These are phyloP conservation scores for Coemansia sp. DNA, from an alignment of 192 early-diverging fungal genomes.

Conservation along the genomic window DNA sequence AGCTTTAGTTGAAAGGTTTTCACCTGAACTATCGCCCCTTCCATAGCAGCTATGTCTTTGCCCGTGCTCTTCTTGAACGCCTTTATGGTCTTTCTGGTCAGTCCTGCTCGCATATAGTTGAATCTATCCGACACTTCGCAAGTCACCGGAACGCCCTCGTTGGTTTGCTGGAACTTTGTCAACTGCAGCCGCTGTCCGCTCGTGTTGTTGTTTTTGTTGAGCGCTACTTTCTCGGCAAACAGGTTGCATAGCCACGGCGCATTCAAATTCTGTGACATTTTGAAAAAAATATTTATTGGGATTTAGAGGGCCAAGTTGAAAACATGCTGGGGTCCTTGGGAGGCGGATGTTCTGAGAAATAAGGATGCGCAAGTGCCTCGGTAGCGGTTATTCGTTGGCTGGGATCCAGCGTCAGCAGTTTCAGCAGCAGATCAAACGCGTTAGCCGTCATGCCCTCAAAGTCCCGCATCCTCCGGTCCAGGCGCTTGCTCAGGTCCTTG, in stretches of 20 bases:
- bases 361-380: conserved; percentile 87
- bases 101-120: conserved; percentile 33
- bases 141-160: conserved; percentile 13
- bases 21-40: conserved; percentile 17
- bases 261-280: conserved; percentile 28
- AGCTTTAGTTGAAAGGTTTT: conserved; percentile 17
- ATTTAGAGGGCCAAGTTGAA: conserved; percentile 87
- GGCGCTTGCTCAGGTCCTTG: conserved; percentile 30
- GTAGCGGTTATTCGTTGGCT: conserved; percentile 83
- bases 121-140: conserved; percentile 47
- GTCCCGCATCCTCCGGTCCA: conserved; percentile 50
- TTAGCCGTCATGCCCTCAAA: conserved; percentile 60
- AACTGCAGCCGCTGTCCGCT: conserved; percentile 25
- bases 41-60: conserved; percentile 3
- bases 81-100: conserved; percentile 15
- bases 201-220: conserved; percentile 7
- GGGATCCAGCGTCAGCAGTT: conserved; percentile 83
- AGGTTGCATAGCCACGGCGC: conserved; percentile 28
- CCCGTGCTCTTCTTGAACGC: conserved; percentile 8
- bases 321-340: conserved; percentile 94
- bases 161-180: conserved; percentile 8
- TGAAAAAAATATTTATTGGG: not conserved
- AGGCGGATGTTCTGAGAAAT: conserved; percentile 78
- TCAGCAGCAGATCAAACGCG: conserved; percentile 75
- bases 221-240: not conserved